Percentiles rank a stretch among this genome's conserved stretches.
phyloP scores from a whole-genome alignment of 2,329 filamentous ascomycete genomes.

The Rhynchosporium agropyri region DNA sequence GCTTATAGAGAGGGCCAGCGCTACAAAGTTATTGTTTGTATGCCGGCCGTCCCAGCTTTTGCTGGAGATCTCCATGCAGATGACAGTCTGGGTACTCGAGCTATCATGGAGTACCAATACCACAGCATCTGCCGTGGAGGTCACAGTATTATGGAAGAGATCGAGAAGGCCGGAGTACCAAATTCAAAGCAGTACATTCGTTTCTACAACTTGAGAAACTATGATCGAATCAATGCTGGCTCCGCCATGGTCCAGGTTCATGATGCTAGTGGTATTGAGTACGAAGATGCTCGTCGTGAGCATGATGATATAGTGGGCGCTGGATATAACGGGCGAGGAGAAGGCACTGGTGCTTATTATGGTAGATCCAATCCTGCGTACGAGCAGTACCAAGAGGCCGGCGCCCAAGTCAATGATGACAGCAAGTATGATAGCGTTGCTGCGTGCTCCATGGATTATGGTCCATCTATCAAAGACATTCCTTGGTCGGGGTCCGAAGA shows the following conservation, averaged over 20 bases:
- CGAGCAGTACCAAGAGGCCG: slow-evolving; percentile 69
- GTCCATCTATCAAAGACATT: slow-evolving; percentile 64
- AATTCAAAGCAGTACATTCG: slow-evolving; percentile 74
- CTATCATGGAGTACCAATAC: slow-evolving; percentile 90
- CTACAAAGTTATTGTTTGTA: slow-evolving; percentile 76
- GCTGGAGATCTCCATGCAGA: slow-evolving; percentile 77
- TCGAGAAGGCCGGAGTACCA: slow-evolving; percentile 64
- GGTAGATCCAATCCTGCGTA: slow-evolving; percentile 43
- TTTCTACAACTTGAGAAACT: slow-evolving; percentile 85
- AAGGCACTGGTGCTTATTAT: slow-evolving; percentile 42
- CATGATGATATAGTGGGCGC: slow-evolving; percentile 61
- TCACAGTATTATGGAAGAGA: slow-evolving; percentile 74
- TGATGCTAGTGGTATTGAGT: slow-evolving; percentile 64
- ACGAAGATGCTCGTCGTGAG: slow-evolving; percentile 66
- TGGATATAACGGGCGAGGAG: slow-evolving; percentile 46
- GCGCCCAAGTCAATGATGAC: slow-evolving; percentile 53
- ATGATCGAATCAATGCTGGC: slow-evolving; percentile 78
- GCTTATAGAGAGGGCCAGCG: slow-evolving; percentile 66
- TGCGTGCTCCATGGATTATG: slow-evolving; percentile 80
- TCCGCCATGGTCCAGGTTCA: slow-evolving; percentile 63
- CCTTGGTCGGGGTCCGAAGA: slow-evolving; percentile 59
- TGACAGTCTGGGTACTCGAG: slow-evolving; percentile 73
- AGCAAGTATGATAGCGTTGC: slow-evolving; percentile 75
- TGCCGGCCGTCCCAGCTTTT: slow-evolving; percentile 81
- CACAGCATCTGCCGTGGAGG: slow-evolving; percentile 76